These are phyloP conservation scores for Nicotiana noctiflora DNA, from an alignment of 257 asterid genomes.

Conservation along the genomic window DNA sequence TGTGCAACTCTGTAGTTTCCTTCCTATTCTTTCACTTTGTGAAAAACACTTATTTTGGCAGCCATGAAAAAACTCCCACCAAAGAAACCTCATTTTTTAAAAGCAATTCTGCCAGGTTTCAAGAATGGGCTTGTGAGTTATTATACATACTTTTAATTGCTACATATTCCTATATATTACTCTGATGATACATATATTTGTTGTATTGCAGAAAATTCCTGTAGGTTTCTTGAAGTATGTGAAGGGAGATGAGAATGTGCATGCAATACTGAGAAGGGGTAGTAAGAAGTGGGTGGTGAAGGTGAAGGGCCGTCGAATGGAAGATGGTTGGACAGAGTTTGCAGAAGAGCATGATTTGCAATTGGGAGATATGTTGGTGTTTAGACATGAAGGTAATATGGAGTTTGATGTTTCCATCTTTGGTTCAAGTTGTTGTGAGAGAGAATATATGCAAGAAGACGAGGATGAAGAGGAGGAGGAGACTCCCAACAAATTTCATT, in stretches of 20 bases:
- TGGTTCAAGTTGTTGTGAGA: slow-evolving; percentile 3
- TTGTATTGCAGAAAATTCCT: slow-evolving; percentile 9
- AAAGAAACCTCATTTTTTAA: slow-evolving; percentile 17
- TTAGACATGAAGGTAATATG: slow-evolving; percentile 19
- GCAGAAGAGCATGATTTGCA: slow-evolving; percentile 10
- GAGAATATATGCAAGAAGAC: neutral
- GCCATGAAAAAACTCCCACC: neutral
- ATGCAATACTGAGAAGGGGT: slow-evolving; percentile 10
- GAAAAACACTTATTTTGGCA: neutral
- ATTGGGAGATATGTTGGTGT: slow-evolving; percentile 13
- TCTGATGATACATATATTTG: neutral
- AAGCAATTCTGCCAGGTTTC: slow-evolving; percentile 13
- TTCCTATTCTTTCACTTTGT: no score
- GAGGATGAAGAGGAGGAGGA: neutral
- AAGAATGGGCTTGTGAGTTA: slow-evolving; percentile 1
- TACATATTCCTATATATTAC: neutral
- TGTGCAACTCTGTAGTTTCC: neutral
- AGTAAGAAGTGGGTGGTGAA: slow-evolving; percentile 12
- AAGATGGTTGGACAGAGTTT: slow-evolving; percentile 18
- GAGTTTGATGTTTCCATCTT: slow-evolving; percentile 9
- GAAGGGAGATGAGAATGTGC: neutral
- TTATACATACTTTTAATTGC: neutral
- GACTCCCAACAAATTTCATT: neutral
- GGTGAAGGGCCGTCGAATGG: neutral
- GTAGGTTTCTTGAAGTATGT: slow-evolving; percentile 8